Base-by-base conservation (phyloP, 2,329 filamentous ascomycete species). In the Fusarium globosum region DNA sequence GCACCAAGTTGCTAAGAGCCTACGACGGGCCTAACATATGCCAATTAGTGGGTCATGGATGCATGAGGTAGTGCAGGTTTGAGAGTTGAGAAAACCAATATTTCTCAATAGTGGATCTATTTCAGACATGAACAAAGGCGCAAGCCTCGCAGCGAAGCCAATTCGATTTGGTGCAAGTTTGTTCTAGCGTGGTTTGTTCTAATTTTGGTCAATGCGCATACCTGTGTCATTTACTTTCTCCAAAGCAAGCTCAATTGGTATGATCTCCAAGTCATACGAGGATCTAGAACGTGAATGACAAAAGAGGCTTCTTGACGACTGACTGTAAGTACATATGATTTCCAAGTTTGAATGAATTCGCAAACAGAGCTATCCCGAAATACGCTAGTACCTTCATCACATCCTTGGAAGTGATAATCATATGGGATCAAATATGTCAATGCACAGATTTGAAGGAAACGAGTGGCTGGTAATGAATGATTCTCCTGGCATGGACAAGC, bases 1-100 rank as follows among this genome's bases (percentile, higher is more conserved):
- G 76, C 68, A 73, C 70, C 68, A 74, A 72, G 68, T 60, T 52
- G 39, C 53, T 53, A 71, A 53, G 42, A 73, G 58, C 58, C 67
- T 41, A 51, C 39, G 62, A 59, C 55, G 71, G 71, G 60, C 51
- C 64, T 49, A 73, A 33, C 35, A 65, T 41, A 57, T 61, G 53
- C 65, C 41, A 61, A 41, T 49, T 48, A 57, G 74, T 77, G 74
- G 76, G 76, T 70, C 69, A 46, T 51, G 58, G 30, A 43, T 53
- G 59, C 18, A n/a, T 26, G 30, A 33, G 33, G 33, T 36, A 52
- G 48, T 36, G 49, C 20, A 64, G 63, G 60, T 48, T 53, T 35
- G 63, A 70, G 75, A 70, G 69, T 75, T 55, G 72, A 61, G 49
- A 56, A 68, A 30, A n/a, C 48, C 58, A 68, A 63, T 62, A 49